Evolutionary conservation across 2,329 filamentous ascomycete genomes (phyloP).

Genomic region (Neopestalotiopsis clavispora): DNA sequence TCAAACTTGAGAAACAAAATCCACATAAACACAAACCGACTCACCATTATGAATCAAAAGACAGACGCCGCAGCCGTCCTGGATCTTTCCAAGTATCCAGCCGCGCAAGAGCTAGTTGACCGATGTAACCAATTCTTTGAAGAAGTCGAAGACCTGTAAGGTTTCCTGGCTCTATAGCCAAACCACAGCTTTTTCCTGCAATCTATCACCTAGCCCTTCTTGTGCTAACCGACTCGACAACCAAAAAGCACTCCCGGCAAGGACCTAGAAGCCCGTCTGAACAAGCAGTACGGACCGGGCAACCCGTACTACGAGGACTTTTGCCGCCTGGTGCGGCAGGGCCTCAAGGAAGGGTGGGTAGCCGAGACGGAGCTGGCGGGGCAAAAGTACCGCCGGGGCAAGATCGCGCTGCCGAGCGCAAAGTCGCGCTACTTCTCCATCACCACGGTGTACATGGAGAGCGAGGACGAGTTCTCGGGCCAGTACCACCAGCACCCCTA

Average conservation of each 20-base stretch:
- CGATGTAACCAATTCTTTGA: slow-evolving; percentile 36
- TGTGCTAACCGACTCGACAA: background rate
- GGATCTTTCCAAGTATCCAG: slow-evolving; percentile 32
- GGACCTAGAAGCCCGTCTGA: slow-evolving; percentile 47
- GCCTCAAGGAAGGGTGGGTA: slow-evolving; percentile 50
- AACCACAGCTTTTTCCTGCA: background rate
- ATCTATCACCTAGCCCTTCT: background rate
- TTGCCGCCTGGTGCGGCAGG: slow-evolving; percentile 41
- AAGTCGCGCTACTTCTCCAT: slow-evolving; percentile 58
- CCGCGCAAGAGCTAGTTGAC: slow-evolving; percentile 32
- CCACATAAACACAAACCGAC: background rate
- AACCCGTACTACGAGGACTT: slow-evolving; percentile 48
- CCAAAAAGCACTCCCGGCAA: slow-evolving; percentile 47
- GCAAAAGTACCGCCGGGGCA: slow-evolving; percentile 50
- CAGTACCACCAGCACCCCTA: slow-evolving; percentile 61
- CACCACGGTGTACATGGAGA: slow-evolving; percentile 63
- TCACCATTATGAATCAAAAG: background rate
- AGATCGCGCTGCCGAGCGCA: slow-evolving; percentile 49
- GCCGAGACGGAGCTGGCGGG: slow-evolving; percentile 48
- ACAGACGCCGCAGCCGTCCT: slow-evolving; percentile 26
- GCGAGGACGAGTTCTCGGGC: slow-evolving; percentile 50
- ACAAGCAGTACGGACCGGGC: slow-evolving; percentile 47
- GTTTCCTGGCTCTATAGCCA: too few species aligned
- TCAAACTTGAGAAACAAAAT: background rate
- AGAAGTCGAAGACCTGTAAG: slow-evolving; percentile 38